phyloP scores from a whole-genome alignment of 1,284 basidiomycete genomes.

The Boletus sp. region DNA sequence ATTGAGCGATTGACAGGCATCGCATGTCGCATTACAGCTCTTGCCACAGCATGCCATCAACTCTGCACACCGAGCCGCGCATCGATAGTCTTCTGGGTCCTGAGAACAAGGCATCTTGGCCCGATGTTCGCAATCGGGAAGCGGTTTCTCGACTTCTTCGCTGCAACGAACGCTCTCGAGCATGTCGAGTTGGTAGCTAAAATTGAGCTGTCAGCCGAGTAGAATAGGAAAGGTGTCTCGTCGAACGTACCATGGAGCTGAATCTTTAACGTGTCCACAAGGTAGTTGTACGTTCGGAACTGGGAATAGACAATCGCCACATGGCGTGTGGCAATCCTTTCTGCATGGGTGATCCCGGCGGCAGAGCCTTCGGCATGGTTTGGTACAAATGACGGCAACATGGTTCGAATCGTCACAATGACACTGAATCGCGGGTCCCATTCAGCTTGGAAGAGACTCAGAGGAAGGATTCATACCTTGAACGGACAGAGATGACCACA shows the following conservation, averaged over 20 bases:
- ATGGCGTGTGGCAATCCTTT: slow-evolving; percentile 49
- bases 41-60: slow-evolving; percentile 56
- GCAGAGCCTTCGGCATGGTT: slow-evolving; percentile 53
- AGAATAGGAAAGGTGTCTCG: not conserved
- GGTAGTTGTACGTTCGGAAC: slow-evolving; percentile 50
- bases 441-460: too few relatives aligned
- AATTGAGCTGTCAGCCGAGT: slow-evolving; percentile 5
- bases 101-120: slow-evolving; percentile 44
- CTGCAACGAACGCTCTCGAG: slow-evolving; percentile 46
- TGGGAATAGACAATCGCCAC: slow-evolving; percentile 55
- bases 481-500: slow-evolving; percentile 70
- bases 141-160: slow-evolving; percentile 40
- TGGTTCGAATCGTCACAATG: slow-evolving; percentile 64
- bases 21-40: slow-evolving; percentile 46
- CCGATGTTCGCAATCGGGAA: slow-evolving; percentile 57
- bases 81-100: slow-evolving; percentile 40
- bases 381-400: slow-evolving; percentile 44
- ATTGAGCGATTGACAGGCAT: slow-evolving; percentile 45
- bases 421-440: slow-evolving; percentile 42
- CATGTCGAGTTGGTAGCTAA: slow-evolving; percentile 46
- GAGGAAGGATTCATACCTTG: slow-evolving; percentile 43
- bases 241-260: slow-evolving; percentile 51
- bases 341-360: slow-evolving; percentile 57
- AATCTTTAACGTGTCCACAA: slow-evolving; percentile 54
- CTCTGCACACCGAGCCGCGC: slow-evolving; percentile 42